phyloP scores from a whole-genome alignment of 345 rosid genomes.

The Lagerstroemia speciosa region DNA sequence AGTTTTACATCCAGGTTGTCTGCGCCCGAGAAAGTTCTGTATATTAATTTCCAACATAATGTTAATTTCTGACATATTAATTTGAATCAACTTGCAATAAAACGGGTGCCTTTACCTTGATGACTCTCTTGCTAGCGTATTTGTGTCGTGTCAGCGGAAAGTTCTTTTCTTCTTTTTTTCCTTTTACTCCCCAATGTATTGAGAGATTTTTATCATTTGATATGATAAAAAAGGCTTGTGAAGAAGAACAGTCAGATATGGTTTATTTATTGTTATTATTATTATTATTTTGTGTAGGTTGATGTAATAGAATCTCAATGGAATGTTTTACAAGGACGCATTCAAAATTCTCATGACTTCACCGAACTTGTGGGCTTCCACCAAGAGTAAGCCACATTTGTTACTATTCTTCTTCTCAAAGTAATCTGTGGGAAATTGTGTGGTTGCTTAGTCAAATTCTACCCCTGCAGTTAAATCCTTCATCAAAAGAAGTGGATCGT shows the following conservation, averaged over 20 bases:
- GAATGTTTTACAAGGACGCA: slow-evolving; percentile 81
- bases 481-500: neutral
- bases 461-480: neutral
- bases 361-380: slow-evolving; percentile 92
- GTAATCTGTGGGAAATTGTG: neutral
- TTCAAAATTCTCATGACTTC: slow-evolving; percentile 84
- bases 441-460: neutral
- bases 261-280: neutral
- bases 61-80: neutral
- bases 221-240: neutral
- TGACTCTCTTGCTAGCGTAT: neutral
- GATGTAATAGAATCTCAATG: slow-evolving; percentile 99
- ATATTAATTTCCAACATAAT: neutral
- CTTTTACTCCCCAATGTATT: too few relatives aligned
- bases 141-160: neutral
- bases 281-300: slow-evolving; percentile 38
- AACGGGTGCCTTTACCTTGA: neutral
- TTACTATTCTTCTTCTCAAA: neutral
- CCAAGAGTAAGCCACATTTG: slow-evolving; percentile 62
- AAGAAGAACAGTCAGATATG: neutral
- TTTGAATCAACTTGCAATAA: neutral
- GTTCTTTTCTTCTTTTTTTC: neutral
- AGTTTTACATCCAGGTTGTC: slow-evolving; percentile 88
- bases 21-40: neutral
- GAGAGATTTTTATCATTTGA: too few relatives aligned